These are phyloP conservation scores for Aspergillus costaricaensis DNA, from an alignment of 2,329 filamentous ascomycete genomes.

Conservation along the genomic window DNA sequence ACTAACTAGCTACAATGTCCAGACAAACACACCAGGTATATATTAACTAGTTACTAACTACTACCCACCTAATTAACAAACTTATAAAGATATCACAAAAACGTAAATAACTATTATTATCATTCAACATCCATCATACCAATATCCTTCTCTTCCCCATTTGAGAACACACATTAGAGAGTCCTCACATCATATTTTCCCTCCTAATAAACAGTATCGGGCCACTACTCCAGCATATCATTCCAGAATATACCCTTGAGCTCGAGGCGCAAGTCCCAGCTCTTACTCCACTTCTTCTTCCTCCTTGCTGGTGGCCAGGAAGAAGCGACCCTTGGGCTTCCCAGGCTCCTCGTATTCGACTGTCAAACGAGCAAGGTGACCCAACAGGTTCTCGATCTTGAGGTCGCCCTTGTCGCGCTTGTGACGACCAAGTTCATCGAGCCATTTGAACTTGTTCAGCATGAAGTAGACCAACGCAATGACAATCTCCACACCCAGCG, in stretches of 20 bases:
- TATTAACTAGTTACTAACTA: conserved; percentile 27
- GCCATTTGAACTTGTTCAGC: conserved; percentile 48
- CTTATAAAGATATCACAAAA: background rate
- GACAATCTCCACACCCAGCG: conserved; percentile 53
- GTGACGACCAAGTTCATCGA: conserved; percentile 51
- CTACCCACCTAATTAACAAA: conserved; percentile 27
- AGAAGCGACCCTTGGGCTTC: conserved; percentile 46
- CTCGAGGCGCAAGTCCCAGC: background rate
- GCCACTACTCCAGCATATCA: background rate
- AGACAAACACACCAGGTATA: background rate
- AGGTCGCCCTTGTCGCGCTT: conserved; percentile 51
- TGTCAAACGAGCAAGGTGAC: conserved; percentile 51
- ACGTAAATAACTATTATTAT: background rate
- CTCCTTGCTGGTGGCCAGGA: conserved; percentile 45
- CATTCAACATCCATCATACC: background rate
- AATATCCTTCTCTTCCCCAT: background rate
- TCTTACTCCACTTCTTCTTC: conserved; percentile 47
- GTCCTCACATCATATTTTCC: background rate
- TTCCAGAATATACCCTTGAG: background rate
- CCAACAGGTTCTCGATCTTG: conserved; percentile 54
- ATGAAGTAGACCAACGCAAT: conserved; percentile 54
- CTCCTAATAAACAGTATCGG: background rate
- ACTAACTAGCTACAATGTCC: too few relatives aligned
- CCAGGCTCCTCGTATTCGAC: conserved; percentile 53
- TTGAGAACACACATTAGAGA: too few relatives aligned